Base-by-base conservation (phyloP, 345 rosid species). In the Carallia brachiata region DNA sequence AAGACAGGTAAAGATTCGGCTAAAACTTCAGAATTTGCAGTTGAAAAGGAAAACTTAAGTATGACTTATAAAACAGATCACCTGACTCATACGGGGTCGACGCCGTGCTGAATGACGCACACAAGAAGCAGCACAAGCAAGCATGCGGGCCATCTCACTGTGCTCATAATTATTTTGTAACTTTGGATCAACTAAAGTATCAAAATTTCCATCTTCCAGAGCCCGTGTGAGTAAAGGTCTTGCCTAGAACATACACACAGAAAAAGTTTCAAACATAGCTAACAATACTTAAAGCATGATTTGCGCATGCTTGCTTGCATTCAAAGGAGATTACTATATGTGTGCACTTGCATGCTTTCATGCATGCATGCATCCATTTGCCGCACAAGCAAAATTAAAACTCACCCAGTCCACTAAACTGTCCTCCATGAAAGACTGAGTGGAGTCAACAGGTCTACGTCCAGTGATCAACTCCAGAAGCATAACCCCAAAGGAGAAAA, bases 381-480 rank as follows among this genome's bases (percentile, higher is more conserved):
- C 16, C 60, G 6, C 6, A 12, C 5, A 2, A 31, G 16, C 34
- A 39, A 73, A 56, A 53, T 55, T 39, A 73, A 34, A 36, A 69
- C 85, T 78, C 80, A 91, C 98, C 98, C 98, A 94, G 39, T 94
- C 97, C 13, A 94, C 98, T 77, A 94, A 82, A 79, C 98, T 90
- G 63, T 94, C 97, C 53, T 94, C 97, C 89, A 84, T 80, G 82
- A 67, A 81, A 71, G 82, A 62, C 66, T 81, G 78, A 66, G 80
- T 72, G 36, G 88, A 58, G 74, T 92, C 93, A 69, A 94, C 95
- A 15, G 97, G 97, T 61, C 85, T 74, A 23, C 86, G 96, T 13
- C 98, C 98, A 1, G 95, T 90, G 19, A 94, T 76, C 75, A 94
- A 72, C 81, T 94, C 98, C 79, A 94, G 84, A 69, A 94, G 90